phyloP scores from a whole-genome alignment of 2,329 filamentous ascomycete genomes.

The Parascedosporium putredinis region DNA sequence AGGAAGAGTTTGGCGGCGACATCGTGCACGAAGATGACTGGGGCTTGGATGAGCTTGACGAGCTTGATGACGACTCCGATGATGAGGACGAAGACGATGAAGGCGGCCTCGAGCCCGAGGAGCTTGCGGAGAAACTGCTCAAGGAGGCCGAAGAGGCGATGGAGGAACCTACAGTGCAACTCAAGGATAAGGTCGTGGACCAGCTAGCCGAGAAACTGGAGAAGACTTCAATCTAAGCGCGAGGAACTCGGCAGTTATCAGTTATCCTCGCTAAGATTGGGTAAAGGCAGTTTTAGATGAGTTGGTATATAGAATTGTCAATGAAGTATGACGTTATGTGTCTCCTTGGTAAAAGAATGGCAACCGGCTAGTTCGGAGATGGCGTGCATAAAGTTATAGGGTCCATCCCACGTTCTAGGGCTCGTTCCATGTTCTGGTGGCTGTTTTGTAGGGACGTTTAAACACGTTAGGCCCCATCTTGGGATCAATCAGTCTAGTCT shows the following conservation, averaged over 20 bases:
- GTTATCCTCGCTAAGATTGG: background rate
- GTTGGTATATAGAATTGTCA: background rate
- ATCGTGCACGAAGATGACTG: slow-evolving; percentile 66
- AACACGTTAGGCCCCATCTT: no score
- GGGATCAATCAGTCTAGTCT: no score
- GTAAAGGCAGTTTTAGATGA: no score
- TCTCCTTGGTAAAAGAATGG: background rate
- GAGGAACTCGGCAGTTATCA: background rate
- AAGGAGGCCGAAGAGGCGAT: slow-evolving; percentile 63
- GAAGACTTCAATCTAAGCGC: slow-evolving; percentile 50
- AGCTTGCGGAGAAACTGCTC: slow-evolving; percentile 57
- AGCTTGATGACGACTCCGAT: slow-evolving; percentile 69
- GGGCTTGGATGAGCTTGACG: slow-evolving; percentile 77
- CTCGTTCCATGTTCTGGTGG: no score
- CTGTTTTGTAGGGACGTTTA: no score
- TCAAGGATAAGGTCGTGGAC: slow-evolving; percentile 70
- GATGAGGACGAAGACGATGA: slow-evolving; percentile 62
- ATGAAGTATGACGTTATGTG: slow-evolving; percentile 2
- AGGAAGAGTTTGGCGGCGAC: slow-evolving; percentile 60
- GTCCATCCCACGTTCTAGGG: no score
- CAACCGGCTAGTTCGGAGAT: no score
- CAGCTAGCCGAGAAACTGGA: slow-evolving; percentile 64
- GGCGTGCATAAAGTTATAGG: no score
- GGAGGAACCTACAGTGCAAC: slow-evolving; percentile 59
- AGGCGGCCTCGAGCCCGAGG: slow-evolving; percentile 44